phyloP scores from a whole-genome alignment of 2,329 filamentous ascomycete species.

The Calonectria henricotiae region DNA sequence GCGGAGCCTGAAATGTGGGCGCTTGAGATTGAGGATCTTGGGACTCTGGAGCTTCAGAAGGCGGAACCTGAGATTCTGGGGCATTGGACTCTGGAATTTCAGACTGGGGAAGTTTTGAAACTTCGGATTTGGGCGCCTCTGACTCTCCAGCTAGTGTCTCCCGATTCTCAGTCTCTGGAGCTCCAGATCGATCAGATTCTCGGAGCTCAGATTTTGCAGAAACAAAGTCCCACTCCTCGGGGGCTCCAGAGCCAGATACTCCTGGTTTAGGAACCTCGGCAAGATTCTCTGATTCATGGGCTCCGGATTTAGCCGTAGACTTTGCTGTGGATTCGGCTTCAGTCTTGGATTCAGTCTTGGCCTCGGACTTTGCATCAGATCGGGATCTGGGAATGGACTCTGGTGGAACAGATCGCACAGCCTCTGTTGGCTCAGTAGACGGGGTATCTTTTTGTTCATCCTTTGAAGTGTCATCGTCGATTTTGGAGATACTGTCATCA shows the following conservation, averaged over 20 bases:
- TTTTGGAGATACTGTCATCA: slow-evolving; percentile 39
- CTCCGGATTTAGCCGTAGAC: neutral
- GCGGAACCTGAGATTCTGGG: slow-evolving; percentile 23
- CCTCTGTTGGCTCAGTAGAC: slow-evolving; percentile 19
- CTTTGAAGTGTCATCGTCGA: slow-evolving; percentile 29
- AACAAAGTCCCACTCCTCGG: slow-evolving; percentile 50
- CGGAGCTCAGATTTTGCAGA: slow-evolving; percentile 37
- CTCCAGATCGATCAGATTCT: neutral
- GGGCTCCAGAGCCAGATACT: slow-evolving; percentile 31
- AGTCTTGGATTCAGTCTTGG: neutral
- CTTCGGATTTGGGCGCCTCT: slow-evolving; percentile 27
- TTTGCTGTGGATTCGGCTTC: neutral
- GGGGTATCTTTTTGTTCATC: slow-evolving; percentile 9
- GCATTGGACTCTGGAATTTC: slow-evolving; percentile 6
- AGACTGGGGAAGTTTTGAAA: slow-evolving; percentile 30
- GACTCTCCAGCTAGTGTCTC: neutral
- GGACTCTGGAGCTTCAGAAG: slow-evolving; percentile 1
- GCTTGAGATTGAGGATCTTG: slow-evolving; percentile 26
- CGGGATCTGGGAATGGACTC: neutral
- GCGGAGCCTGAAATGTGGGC: slow-evolving; percentile 49
- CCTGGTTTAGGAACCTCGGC: slow-evolving; percentile 48
- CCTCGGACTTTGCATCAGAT: slow-evolving; percentile 1
- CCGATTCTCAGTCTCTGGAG: neutral
- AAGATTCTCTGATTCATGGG: slow-evolving; percentile 16
- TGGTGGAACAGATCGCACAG: slow-evolving; percentile 4